Conservation (phyloP, 1,139 yeast species). For the Zygosaccharomyces sapae region DNA sequence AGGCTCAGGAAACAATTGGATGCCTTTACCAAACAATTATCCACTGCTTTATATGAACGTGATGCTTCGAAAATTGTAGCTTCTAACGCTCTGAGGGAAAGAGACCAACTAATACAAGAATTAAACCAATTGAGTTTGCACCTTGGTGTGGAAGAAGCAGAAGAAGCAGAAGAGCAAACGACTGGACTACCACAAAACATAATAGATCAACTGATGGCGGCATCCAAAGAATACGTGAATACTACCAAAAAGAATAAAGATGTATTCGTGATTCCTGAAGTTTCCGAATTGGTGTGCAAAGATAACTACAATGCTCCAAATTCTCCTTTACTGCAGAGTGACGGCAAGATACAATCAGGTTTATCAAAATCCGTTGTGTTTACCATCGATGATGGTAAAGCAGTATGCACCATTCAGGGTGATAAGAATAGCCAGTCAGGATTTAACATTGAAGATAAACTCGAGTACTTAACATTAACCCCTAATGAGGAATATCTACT, state of each 20-base stretch:
- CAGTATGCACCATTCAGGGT: constrained; percentile 3
- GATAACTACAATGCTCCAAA: constrained; percentile 7
- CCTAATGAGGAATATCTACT: constrained; percentile 7
- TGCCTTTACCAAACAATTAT: constrained; percentile 64
- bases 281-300: constrained; percentile 5
- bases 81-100: constrained; percentile 62
- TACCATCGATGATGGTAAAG: constrained; percentile 1
- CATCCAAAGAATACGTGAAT: constrained; percentile 14
- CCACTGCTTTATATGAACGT: constrained; percentile 72
- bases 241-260: constrained; percentile 13
- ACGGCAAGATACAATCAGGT: constrained; percentile 1
- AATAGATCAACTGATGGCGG: constrained; percentile 9
- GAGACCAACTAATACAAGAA: constrained; percentile 67
- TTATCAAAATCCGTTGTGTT: constrained; percentile 8
- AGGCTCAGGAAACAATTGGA: constrained; percentile 68
- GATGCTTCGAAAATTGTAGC: constrained; percentile 92
- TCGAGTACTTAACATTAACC: constrained; percentile 7
- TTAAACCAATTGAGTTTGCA: constrained; percentile 35
- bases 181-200: constrained; percentile 5
- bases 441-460: constrained; percentile 4
- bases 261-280: constrained; percentile 3
- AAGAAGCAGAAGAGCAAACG: background rate
- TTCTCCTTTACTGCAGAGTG: constrained; percentile 3
- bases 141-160: constrained; percentile 20
- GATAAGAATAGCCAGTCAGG: background rate